These are phyloP conservation scores for Tolypocladium album DNA, from an alignment of 2,329 filamentous ascomycete genomes.

Conservation along the genomic window DNA sequence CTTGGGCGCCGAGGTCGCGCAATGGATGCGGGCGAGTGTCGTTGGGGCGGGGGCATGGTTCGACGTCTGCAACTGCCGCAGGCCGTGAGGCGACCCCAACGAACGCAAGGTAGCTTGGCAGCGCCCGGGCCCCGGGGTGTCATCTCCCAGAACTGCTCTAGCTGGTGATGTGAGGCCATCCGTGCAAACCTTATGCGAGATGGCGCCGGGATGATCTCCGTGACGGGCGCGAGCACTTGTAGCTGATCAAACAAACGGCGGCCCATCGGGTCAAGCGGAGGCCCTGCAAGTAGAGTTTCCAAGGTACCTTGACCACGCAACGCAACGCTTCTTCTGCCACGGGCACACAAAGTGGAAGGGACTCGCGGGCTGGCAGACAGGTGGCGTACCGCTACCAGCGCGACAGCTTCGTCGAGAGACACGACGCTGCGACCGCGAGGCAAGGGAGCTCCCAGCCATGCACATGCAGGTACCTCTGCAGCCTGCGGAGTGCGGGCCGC, in stretches of 20 bases:
- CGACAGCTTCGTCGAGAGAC: background rate
- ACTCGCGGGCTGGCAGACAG: background rate
- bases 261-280: background rate
- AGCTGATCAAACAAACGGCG: background rate
- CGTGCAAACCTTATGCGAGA: background rate
- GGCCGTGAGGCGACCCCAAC: background rate
- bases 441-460: background rate
- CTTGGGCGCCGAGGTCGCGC: too few species aligned
- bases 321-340: background rate
- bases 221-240: background rate
- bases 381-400: background rate
- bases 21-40: background rate
- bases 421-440: background rate
- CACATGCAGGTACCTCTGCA: background rate
- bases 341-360: background rate
- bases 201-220: background rate
- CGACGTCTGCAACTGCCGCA: background rate
- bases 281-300: background rate
- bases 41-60: background rate
- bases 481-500: background rate
- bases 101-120: background rate
- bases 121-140: too few species aligned
- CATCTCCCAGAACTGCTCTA: too few species aligned
- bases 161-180: too few species aligned
- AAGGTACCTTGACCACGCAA: too few species aligned